Percentiles rank a stretch among this genome's conserved stretches.
Conservation (phyloP, 2,329 filamentous ascomycete genomes). For the Reticulascus tulasneorum region DNA sequence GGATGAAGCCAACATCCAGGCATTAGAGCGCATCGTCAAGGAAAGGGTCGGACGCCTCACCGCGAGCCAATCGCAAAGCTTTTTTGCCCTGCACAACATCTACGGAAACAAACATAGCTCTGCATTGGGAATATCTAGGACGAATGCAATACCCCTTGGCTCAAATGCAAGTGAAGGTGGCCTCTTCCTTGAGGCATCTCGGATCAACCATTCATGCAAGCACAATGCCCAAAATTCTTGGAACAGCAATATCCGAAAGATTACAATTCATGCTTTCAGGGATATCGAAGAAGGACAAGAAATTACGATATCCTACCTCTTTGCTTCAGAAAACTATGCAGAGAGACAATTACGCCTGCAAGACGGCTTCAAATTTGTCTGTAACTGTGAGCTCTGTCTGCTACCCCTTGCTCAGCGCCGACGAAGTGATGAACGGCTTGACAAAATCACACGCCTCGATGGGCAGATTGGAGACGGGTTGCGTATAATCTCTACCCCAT, state of each 20-base stretch:
- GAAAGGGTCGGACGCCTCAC: not conserved
- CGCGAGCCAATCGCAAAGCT: not conserved
- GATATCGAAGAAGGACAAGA: slow-evolving; percentile 21
- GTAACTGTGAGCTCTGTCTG: not conserved
- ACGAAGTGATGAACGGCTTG: not conserved
- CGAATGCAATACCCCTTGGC: slow-evolving; percentile 6
- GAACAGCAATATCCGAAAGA: slow-evolving; percentile 14
- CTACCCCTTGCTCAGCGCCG: not conserved
- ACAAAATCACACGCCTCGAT: not conserved
- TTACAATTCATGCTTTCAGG: slow-evolving; percentile 18
- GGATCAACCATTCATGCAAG: slow-evolving; percentile 24
- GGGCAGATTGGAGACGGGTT: not conserved
- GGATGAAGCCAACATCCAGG: no score
- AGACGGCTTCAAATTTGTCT: not conserved
- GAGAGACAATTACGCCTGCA: not conserved
- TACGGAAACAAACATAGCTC: not conserved
- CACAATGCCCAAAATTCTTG: slow-evolving; percentile 21
- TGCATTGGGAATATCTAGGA: slow-evolving; percentile 6
- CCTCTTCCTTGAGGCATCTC: slow-evolving; percentile 17
- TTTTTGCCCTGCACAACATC: not conserved
- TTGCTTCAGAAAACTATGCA: not conserved
- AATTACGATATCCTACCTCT: slow-evolving; percentile 19
- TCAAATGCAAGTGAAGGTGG: not conserved
- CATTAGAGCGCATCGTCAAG: no score
- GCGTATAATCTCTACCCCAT: not conserved